Percentiles rank a stretch among this genome's conserved stretches.
Conservation (phyloP, 2,329 filamentous ascomycete species). For the Endoconidiophora laricicola region DNA sequence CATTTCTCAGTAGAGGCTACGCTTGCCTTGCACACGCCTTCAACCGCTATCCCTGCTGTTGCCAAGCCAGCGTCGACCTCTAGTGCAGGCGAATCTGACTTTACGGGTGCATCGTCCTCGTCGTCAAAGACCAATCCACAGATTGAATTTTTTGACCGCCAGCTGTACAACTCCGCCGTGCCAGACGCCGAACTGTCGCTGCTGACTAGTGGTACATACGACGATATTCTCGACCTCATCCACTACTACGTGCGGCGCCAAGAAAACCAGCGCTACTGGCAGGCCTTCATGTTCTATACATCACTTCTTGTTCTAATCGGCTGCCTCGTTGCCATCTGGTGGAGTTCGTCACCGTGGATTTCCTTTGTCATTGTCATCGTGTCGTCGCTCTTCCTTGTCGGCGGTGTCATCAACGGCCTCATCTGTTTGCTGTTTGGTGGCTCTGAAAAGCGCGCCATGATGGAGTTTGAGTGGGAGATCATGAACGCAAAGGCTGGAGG, state of each 20-base stretch:
- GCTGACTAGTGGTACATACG: slow-evolving; percentile 23
- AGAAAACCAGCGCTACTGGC: slow-evolving; percentile 50
- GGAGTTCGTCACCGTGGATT: slow-evolving; percentile 58
- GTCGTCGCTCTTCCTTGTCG: slow-evolving; percentile 58
- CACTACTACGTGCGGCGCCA: slow-evolving; percentile 55
- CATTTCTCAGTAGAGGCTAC: slow-evolving; percentile 86
- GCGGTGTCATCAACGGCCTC: slow-evolving; percentile 67
- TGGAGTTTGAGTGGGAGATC: slow-evolving; percentile 91
- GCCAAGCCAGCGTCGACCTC: slow-evolving; percentile 6
- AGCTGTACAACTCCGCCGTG: slow-evolving; percentile 19
- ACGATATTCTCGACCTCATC: slow-evolving; percentile 58
- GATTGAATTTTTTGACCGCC: slow-evolving; percentile 18
- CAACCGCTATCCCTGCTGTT: slow-evolving; percentile 13
- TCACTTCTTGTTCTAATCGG: slow-evolving; percentile 52
- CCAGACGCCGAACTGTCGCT: slow-evolving; percentile 14
- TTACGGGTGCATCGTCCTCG: slow-evolving; percentile 13
- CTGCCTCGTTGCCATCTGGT: slow-evolving; percentile 75
- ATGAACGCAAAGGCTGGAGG: slow-evolving; percentile 39
- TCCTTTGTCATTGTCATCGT: slow-evolving; percentile 66
- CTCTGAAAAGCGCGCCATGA: slow-evolving; percentile 63
- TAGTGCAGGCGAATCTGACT: slow-evolving; percentile 11
- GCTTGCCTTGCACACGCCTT: slow-evolving; percentile 33
- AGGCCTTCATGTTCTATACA: slow-evolving; percentile 55
- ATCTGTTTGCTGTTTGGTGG: slow-evolving; percentile 78
- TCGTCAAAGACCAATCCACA: slow-evolving; percentile 16